Percentiles rank a stretch among this genome's conserved stretches.
These are phyloP conservation scores for Colletotrichum kahawae DNA, from an alignment of 2,329 filamentous ascomycete genomes.

Conservation along the genomic window DNA sequence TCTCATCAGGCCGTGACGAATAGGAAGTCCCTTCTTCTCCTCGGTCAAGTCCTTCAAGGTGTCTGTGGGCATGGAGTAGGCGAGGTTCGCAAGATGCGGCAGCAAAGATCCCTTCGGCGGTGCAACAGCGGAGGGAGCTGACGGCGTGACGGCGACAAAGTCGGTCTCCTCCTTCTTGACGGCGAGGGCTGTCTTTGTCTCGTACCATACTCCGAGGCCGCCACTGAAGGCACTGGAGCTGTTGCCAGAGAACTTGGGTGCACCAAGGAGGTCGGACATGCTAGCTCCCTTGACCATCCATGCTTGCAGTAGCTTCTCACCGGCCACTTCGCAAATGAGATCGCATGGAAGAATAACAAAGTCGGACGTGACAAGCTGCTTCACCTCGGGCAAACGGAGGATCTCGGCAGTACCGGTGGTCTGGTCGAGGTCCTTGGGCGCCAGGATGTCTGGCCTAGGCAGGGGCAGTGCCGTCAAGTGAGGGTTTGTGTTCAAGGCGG, in stretches of 20 bases:
- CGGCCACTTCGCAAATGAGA: conserved; percentile 86
- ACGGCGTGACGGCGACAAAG: conserved; percentile 80
- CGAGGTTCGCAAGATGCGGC: conserved; percentile 74
- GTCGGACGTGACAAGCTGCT: conserved; percentile 78
- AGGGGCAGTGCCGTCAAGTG: conserved; percentile 75
- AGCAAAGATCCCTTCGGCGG: conserved; percentile 65
- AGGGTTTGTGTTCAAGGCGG: conserved; percentile 78
- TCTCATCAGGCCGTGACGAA: conserved; percentile 78
- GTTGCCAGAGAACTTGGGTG: conserved; percentile 43
- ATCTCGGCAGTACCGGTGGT: conserved; percentile 91
- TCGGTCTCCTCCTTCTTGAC: conserved; percentile 93
- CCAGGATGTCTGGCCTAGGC: conserved; percentile 76
- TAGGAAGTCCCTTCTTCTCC: conserved; percentile 72
- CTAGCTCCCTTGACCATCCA: conserved; percentile 89
- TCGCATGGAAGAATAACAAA: conserved; percentile 94
- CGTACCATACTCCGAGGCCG: conserved; percentile 89
- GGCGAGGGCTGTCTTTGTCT: conserved; percentile 76
- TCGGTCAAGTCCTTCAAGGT: conserved; percentile 85
- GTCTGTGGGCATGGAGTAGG: conserved; percentile 88
- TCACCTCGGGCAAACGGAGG: conserved; percentile 82
- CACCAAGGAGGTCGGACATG: conserved; percentile 64
- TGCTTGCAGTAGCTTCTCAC: conserved; percentile 81
- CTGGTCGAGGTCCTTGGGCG: conserved; percentile 76
- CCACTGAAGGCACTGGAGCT: conserved; percentile 62
- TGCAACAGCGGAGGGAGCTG: conserved; percentile 56